A percentile compares a stretch with the other conserved stretches of the same genome.
Evolutionary conservation across 2,329 filamentous ascomycete genomes (phyloP).

Genomic region (Curvularia lunata): DNA sequence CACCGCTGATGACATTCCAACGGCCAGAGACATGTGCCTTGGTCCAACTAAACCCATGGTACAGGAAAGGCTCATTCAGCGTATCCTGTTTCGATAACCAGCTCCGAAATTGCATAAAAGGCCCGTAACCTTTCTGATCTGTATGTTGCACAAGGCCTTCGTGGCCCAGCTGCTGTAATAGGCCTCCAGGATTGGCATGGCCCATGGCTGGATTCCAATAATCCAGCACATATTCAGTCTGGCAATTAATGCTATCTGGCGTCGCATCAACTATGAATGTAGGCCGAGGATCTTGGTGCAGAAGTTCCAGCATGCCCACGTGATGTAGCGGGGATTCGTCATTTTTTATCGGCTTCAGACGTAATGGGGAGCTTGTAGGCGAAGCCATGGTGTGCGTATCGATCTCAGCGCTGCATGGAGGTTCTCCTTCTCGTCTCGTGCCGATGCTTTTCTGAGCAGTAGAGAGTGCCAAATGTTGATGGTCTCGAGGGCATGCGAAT

Average conservation of each 20-base stretch:
- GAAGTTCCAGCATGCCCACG: slow-evolving; percentile 29
- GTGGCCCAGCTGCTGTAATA: slow-evolving; percentile 18
- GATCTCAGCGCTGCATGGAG: slow-evolving; percentile 6
- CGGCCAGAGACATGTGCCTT: slow-evolving; percentile 23
- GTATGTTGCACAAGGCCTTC: neutral
- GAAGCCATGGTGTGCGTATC: neutral
- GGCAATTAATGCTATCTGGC: neutral
- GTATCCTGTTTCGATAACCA: slow-evolving; percentile 21
- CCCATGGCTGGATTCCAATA: slow-evolving; percentile 35
- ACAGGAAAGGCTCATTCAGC: slow-evolving; percentile 7
- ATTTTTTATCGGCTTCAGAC: slow-evolving; percentile 7
- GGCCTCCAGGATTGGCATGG: slow-evolving; percentile 11
- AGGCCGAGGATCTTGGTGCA: slow-evolving; percentile 31
- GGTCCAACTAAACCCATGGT: slow-evolving; percentile 20
- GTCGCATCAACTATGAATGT: slow-evolving; percentile 25
- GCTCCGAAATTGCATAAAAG: slow-evolving; percentile 21
- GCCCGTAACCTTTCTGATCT: neutral
- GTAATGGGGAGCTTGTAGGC: slow-evolving; percentile 6
- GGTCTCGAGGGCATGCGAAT: slow-evolving; percentile 6
- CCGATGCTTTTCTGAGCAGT: neutral
- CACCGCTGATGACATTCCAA: slow-evolving; percentile 34
- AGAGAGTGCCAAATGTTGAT: neutral
- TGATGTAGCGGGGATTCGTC: slow-evolving; percentile 14
- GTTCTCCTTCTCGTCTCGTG: slow-evolving; percentile 7
- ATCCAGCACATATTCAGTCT: slow-evolving; percentile 8